Evolutionary conservation across 1,284 basidiomycete genomes (phyloP).

Genomic region (Fistulinella cinereoalba): DNA sequence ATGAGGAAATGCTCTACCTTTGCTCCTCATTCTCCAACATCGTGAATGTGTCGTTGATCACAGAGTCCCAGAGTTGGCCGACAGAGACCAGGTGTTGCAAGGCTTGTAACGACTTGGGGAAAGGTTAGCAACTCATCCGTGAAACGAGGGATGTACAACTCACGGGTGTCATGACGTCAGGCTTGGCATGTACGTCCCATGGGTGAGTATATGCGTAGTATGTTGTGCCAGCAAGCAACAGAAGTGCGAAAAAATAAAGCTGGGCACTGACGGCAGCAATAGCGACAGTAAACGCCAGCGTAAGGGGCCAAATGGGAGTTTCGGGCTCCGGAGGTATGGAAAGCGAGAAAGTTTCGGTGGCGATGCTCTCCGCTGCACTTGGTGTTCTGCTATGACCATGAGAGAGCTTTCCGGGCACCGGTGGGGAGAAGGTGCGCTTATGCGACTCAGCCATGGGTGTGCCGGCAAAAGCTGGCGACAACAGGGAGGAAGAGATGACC

Average conservation of each 20-base stretch:
- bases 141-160: conserved; percentile 26
- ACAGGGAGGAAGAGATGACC: conserved; percentile 76
- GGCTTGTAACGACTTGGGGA: conserved; percentile 58
- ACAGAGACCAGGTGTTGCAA: conserved; percentile 64
- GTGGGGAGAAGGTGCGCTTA: conserved; percentile 32
- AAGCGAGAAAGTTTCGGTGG: conserved; percentile 24
- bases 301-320: conserved; percentile 38
- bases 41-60: conserved; percentile 62
- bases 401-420: conserved; percentile 46
- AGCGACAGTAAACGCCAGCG: conserved; percentile 38
- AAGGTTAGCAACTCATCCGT: background rate
- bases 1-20: conserved; percentile 39
- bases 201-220: conserved; percentile 41
- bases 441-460: conserved; percentile 31
- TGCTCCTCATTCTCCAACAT: conserved; percentile 67
- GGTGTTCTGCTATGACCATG: conserved; percentile 39
- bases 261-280: conserved; percentile 49
- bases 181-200: conserved; percentile 38
- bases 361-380: conserved; percentile 34
- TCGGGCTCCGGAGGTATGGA: conserved; percentile 32
- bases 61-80: conserved; percentile 67
- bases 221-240: conserved; percentile 41
- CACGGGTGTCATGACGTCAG: conserved; percentile 53
- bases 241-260: conserved; percentile 44
- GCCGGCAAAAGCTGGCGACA: conserved; percentile 48